phyloP scores from a whole-genome alignment of 805 yeast genomes.

The Ogataea philodendri region DNA sequence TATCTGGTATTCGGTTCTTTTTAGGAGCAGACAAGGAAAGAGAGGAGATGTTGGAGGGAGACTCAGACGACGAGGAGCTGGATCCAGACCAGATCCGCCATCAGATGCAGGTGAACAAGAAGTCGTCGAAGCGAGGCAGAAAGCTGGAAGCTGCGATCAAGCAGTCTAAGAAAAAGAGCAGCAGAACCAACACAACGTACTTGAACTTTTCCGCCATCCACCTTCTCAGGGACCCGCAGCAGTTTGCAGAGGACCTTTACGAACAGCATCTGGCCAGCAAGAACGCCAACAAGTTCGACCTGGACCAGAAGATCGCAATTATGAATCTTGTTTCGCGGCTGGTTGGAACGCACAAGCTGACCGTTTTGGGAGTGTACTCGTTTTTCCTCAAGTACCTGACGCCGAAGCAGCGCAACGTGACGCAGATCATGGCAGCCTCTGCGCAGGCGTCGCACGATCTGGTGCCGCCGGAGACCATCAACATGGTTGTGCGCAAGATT shows the following conservation, averaged over 20 bases:
- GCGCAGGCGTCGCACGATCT: conserved; percentile 97
- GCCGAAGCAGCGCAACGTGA: conserved; percentile 91
- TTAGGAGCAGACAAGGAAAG: conserved; percentile 93
- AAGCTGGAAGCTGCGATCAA: conserved; percentile 75
- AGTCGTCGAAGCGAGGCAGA: conserved; percentile 73
- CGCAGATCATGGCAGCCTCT: conserved; percentile 93
- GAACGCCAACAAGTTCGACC: conserved; percentile 63
- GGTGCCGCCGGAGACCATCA: conserved; percentile 92
- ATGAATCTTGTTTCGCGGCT: conserved; percentile 85
- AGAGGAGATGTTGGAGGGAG: conserved; percentile 77
- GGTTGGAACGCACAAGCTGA: conserved; percentile 91
- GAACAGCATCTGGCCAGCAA: conserved; percentile 69
- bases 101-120: conserved; percentile 79
- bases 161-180: conserved; percentile 56
- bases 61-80: conserved; percentile 61
- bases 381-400: conserved; percentile 85
- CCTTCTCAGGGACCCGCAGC: conserved; percentile 93
- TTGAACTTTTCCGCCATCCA: conserved; percentile 95
- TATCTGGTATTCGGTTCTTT: conserved; percentile 88
- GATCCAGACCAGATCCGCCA: conserved; percentile 77
- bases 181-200: conserved; percentile 60
- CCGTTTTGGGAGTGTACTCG: conserved; percentile 85
- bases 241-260: conserved; percentile 86
- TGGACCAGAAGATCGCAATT: conserved; percentile 86
- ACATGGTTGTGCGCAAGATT: conserved; percentile 78